Conservation (phyloP, 768 basidiomycete species). For the Kwoniella pini region DNA sequence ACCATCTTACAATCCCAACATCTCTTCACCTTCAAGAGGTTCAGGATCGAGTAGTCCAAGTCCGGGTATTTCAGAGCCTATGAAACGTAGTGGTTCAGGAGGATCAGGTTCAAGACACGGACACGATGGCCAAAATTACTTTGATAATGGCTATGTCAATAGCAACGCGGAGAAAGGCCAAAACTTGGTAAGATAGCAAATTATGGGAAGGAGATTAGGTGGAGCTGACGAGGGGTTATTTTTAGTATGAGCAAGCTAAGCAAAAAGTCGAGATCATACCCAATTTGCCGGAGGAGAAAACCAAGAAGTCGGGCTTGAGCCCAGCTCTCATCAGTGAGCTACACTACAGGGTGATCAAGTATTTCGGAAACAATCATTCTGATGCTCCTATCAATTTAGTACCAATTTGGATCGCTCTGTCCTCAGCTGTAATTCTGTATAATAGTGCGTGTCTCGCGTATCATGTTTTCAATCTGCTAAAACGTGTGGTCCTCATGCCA, state of each 20-base stretch:
- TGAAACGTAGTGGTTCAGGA: slow-evolving; percentile 8
- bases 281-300: slow-evolving; percentile 26
- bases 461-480: too few species aligned
- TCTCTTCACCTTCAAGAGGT: background rate
- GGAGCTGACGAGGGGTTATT: background rate
- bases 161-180: slow-evolving; percentile 5
- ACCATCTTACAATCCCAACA: slow-evolving; percentile 5
- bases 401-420: slow-evolving; percentile 86
- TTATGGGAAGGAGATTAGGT: too few species aligned
- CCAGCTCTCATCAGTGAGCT: slow-evolving; percentile 39
- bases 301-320: slow-evolving; percentile 8
- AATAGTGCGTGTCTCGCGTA: slow-evolving; percentile 92
- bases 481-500: too few species aligned
- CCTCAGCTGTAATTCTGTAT: slow-evolving; percentile 87
- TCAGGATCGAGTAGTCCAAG: background rate
- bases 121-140: background rate
- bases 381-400: slow-evolving; percentile 50
- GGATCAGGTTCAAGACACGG: background rate
- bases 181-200: background rate
- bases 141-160: slow-evolving; percentile 6
- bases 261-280: slow-evolving; percentile 26
- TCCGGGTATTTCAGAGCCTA: slow-evolving; percentile 1
- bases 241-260: slow-evolving; percentile 4
- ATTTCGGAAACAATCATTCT: background rate
- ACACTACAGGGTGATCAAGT: background rate